Conservation (phyloP, 2,329 filamentous ascomycete genomes). For the Cucurbitaria berberidis region DNA sequence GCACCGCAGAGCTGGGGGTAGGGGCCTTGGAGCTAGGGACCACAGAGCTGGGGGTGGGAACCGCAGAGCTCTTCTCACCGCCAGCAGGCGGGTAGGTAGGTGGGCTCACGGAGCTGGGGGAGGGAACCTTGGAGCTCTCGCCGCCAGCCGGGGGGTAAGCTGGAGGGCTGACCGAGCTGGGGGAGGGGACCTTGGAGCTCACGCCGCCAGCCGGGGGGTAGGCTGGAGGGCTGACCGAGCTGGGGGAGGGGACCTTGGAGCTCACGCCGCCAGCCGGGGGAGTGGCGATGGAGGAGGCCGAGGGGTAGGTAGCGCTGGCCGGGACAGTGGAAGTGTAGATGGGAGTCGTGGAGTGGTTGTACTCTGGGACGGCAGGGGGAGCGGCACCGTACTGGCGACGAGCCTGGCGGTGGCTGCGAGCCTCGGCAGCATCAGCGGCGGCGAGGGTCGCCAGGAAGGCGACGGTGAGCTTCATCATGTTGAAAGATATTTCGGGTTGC, state of each 20-base stretch:
- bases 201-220: conserved; percentile 9
- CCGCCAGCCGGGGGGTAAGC: conserved; percentile 10
- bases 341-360: conserved; percentile 10
- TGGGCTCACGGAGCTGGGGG: conserved; percentile 7
- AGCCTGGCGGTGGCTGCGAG: conserved; percentile 36
- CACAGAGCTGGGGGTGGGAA: conserved; percentile 8
- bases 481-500: conserved; percentile 13
- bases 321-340: conserved; percentile 15
- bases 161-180: conserved; percentile 11
- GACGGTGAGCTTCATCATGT: conserved; percentile 43
- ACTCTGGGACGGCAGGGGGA: background rate
- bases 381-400: conserved; percentile 33
- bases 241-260: conserved; percentile 8
- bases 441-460: conserved; percentile 42
- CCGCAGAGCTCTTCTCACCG: no score
- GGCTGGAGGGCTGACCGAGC: conserved; percentile 11
- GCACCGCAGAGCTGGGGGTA: conserved; percentile 8
- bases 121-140: conserved; percentile 5
- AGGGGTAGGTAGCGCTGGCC: conserved; percentile 10
- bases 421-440: conserved; percentile 38
- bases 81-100: background rate
- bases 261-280: conserved; percentile 8
- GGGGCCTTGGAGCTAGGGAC: conserved; percentile 10
- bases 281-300: conserved; percentile 14
- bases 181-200: conserved; percentile 5